Base-by-base conservation (phyloP, 306 rosid genomes). In the Gastrolobium villosum region DNA sequence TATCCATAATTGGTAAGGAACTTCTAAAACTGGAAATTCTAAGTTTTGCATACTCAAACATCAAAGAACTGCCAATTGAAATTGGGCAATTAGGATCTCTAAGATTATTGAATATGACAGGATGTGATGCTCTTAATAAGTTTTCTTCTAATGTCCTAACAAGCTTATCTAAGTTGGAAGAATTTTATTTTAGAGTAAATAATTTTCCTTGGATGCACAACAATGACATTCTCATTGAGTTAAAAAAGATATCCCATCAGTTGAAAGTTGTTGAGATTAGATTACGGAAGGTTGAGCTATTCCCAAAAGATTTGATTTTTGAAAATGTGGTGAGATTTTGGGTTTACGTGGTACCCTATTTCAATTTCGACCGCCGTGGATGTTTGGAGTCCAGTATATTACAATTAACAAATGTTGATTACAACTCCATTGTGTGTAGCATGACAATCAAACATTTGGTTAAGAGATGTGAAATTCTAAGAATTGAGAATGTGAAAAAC, bases 21-120 rank as follows among this genome's bases (percentile, higher is more conserved):
- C 54, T 82, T 4, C 20, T 3, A 7, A 82, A 63, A n/a, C 39
- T 82, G 1, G 63, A 82, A 65, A 64, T 70, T 20, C 78, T 82
- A 3, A 82, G 82, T 46, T 76, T 82, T 45, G 68, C 78, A 28
- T 5, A 70, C 70, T 82, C 85, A 43, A 53, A 53, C 53, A 82
- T 82, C 41, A 65, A 70, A 44, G 11, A n/a, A 40, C 5, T 76
- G 28, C 82, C 82, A 7, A 28, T 3, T 43, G 78, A 76, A 70
- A 76, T 76, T 8, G 82, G 85, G 1, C 70, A 82, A 30, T 53
- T 82, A 30, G 35, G 6, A 7, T 11, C 63, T 1, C 48, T 82
- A 46, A 53, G 68, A 14, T 46, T 82, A 28, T 73, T 80, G 74
- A 79, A 80, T 65, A 53, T 80, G 46, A 80, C 79, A 1, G 69